Evolutionary conservation across 148 eudicot genomes (phyloP).

Genomic region (Rhododendron molle): DNA sequence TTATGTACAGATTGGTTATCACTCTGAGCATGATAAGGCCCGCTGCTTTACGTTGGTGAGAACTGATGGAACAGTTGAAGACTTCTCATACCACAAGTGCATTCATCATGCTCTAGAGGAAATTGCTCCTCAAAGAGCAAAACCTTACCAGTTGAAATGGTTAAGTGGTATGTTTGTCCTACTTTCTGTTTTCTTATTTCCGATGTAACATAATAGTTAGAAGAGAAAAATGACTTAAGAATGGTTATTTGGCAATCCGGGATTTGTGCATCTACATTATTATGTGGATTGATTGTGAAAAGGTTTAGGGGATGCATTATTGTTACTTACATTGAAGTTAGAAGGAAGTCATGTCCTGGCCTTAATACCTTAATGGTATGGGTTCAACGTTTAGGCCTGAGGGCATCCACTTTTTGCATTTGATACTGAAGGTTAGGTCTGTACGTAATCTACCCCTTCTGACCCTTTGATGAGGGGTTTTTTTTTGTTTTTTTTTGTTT

Average conservation of each 20-base stretch:
- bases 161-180: conserved; percentile 22
- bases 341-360: background rate
- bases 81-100: conserved; percentile 81
- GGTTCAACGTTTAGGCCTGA: background rate
- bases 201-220: background rate
- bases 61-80: conserved; percentile 60
- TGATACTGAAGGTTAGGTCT: background rate
- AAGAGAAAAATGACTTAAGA: background rate
- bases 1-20: conserved; percentile 55
- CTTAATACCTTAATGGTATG: background rate
- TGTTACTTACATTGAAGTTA: background rate
- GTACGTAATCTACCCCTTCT: background rate
- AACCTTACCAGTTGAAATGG: conserved; percentile 39
- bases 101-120: conserved; percentile 48
- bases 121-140: conserved; percentile 52
- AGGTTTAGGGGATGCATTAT: background rate
- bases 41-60: conserved; percentile 74
- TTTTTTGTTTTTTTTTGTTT: background rate
- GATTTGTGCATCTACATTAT: background rate
- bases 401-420: background rate
- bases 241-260: no score
- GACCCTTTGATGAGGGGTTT: background rate
- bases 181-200: background rate
- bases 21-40: conserved; percentile 36
- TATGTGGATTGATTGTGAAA: background rate